Conservation (phyloP, 768 basidiomycete species). For the Podaxis mareebaensis region DNA sequence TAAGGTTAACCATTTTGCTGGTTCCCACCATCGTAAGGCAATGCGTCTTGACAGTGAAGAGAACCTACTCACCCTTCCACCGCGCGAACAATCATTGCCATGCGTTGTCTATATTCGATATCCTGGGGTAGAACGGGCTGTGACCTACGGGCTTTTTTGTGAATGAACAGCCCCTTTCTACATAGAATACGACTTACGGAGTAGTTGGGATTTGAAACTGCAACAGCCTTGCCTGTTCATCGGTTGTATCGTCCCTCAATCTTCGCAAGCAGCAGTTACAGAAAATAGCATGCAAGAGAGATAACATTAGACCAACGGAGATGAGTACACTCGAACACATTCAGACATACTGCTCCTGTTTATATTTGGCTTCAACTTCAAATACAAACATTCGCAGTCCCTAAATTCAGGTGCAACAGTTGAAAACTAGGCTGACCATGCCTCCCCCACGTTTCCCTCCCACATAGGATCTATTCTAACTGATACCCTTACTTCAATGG, state of each 20-base stretch:
- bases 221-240: constrained; percentile 9
- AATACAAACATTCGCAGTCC: not conserved
- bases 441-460: too few relatives aligned
- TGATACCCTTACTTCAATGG: not conserved
- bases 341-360: not conserved
- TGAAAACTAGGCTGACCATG: too few relatives aligned
- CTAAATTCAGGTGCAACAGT: too few relatives aligned
- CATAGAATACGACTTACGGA: not conserved
- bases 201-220: constrained; percentile 14
- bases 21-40: not conserved
- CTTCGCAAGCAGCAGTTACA: constrained; percentile 7
- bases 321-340: not conserved
- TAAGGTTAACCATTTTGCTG: constrained; percentile 75
- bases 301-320: not conserved
- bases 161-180: not conserved
- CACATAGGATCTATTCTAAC: too few relatives aligned
- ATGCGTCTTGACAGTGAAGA: constrained; percentile 1
- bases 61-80: constrained; percentile 54
- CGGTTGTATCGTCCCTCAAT: not conserved
- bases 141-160: not conserved
- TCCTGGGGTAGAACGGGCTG: constrained; percentile 3
- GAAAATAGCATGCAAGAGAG: not conserved
- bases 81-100: constrained; percentile 48
- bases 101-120: constrained; percentile 4
- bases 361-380: not conserved